Evolutionary conservation across 1,284 basidiomycete species (phyloP), one percentile per base, ranked within the genome.

Genomic region (Spongiforma sp.): DNA sequence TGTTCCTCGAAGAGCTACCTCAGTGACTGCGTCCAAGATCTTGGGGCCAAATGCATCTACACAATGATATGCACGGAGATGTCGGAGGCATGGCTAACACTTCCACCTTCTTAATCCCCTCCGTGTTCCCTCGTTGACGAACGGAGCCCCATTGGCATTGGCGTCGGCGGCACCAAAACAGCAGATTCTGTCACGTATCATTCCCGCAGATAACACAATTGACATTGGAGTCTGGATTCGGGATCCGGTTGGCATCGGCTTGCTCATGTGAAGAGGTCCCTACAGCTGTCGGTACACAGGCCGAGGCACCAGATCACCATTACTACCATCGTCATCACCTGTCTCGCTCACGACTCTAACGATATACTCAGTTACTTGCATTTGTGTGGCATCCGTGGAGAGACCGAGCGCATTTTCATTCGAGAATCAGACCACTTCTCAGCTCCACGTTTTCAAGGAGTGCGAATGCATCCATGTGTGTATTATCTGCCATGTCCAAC

Each of bases 1-100:
- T 56, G 89, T 81, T 62, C 81, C 79, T 3, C 86, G 79, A 46
- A 93, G 78, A 55, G 89, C 84, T 12, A 80, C 84, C 37, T 81
- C 76, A 73, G 75, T 77, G 21, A 77, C 80, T 9, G 77, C 77
- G 69, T 91, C 90, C 30, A 79, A 24, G 80, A 77, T 71, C 89
- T 87, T 76, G 92, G 89, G 28, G 71, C 73, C 15, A 73, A 70
- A 48, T 82, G 81, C 3, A 86, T 68, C 7, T 73, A 70, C 11
- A 62, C 71, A 5, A 86, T 73, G 17, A 74, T 70, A 9, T 72
- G 73, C 19, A 78, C 12, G 69, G 70, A 30, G n/a, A 41, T 15
- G 28, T 32, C n/a, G 60, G 26, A 10, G 53, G 19, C 6, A n/a
- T 41, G 11, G n/a, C 15, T 19, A 26, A 21, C 7, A 11, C 19